Evolutionary conservation across 2,329 filamentous ascomycete genomes (phyloP).

Genomic region (Davidsoniella australis): DNA sequence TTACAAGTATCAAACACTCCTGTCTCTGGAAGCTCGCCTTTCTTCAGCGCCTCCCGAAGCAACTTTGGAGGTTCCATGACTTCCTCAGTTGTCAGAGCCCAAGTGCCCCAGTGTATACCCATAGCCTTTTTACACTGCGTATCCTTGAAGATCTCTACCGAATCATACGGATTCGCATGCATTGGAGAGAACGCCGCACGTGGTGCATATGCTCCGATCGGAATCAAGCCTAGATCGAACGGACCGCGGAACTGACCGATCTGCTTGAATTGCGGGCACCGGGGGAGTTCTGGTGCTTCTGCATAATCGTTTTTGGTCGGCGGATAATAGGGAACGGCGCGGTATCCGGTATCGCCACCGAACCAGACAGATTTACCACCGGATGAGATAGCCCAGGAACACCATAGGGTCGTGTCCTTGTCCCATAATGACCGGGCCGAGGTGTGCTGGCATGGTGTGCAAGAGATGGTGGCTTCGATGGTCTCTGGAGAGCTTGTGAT

Average conservation of each 20-base stretch:
- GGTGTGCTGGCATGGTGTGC: constrained; percentile 71
- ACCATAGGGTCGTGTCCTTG: constrained; percentile 65
- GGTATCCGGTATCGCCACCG: constrained; percentile 80
- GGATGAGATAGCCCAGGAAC: constrained; percentile 64
- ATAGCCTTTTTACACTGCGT: constrained; percentile 62
- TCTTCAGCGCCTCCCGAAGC: constrained; percentile 53
- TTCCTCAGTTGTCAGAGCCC: constrained; percentile 73
- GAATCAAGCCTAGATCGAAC: constrained; percentile 82
- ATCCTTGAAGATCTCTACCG: constrained; percentile 77
- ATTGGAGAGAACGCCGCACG: constrained; percentile 57
- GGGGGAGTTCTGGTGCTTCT: constrained; percentile 47
- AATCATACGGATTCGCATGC: constrained; percentile 75
- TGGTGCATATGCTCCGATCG: constrained; percentile 77
- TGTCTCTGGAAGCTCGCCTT: constrained; percentile 47
- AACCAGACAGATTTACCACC: constrained; percentile 72
- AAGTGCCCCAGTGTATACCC: constrained; percentile 87
- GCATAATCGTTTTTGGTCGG: constrained; percentile 52
- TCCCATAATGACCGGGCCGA: constrained; percentile 54
- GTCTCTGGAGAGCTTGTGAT: constrained; percentile 21
- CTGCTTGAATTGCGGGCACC: constrained; percentile 69
- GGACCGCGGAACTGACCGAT: constrained; percentile 67
- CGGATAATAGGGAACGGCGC: constrained; percentile 51
- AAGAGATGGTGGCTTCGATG: constrained; percentile 58
- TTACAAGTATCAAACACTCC: constrained; percentile 70
- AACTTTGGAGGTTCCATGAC: constrained; percentile 65